Evolutionary conservation across 768 basidiomycete species (phyloP), one percentile per base, ranked within the genome.

Genomic region (Phaffia tasmanica): DNA sequence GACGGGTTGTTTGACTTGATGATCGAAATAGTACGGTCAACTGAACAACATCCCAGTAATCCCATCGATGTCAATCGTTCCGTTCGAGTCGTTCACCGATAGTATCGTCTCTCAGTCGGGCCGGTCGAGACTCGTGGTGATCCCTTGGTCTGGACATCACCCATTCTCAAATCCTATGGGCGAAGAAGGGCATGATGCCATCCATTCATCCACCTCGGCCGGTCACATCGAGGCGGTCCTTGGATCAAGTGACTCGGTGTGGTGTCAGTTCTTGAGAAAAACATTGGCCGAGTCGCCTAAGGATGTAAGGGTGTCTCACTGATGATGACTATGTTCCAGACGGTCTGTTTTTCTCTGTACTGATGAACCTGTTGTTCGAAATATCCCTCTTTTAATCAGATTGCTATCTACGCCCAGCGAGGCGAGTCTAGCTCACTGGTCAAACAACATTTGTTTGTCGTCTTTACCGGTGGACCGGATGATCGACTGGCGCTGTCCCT

Each of bases 391-490:
- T 27, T 19, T 27, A 14, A 27, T 15, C 66, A 62, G 60, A 57
- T 93, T 47, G 89, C 85, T 5, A 77, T 98, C 47, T 93, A 88
- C 75, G 81, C 95, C 66, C 94, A 97, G 75, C 80, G 85, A 29
- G 86, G 85, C 0, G 77, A 42, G 27, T 29, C 57, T 59, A 35
- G 18, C 30, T 15, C 35, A 63, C 57, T 27, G 53, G 30, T 49
- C 25, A 59, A 59, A 27, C 57, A 57, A 21, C 67, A 69, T 27
- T 29, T 64, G 30, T 58, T 69, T 46, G 73, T 92, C 51, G 88
- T 93, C 0, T 97, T 94, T 83, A 87, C 90, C 74, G 94, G 94
- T 48, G 94, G 94, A 0, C 85, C 89, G 0, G 94, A 99, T 74
- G 94, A 97, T 74, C 84, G 95, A 0, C 80, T 90, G 25, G 89